A percentile compares a stretch with the other conserved stretches of the same genome.
Evolutionary conservation across 441 rosid genomes (phyloP).

Genomic region (Populus hybrid): DNA sequence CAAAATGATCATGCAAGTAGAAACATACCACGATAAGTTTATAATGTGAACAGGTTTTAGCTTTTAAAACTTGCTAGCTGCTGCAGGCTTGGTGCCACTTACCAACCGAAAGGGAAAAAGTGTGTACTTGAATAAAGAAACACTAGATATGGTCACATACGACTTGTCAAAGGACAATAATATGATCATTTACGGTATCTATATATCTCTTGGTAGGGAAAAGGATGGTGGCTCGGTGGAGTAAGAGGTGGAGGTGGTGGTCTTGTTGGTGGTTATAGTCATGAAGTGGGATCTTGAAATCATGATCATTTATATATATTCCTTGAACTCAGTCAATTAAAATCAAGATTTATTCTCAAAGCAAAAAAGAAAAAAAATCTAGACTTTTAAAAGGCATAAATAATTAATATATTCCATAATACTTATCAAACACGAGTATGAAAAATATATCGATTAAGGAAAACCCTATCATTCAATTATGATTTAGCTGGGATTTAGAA

Average conservation of each 20-base stretch:
- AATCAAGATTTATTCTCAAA: background rate
- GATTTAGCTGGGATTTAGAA: background rate
- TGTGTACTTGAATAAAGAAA: constrained; percentile 27
- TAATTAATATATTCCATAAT: background rate
- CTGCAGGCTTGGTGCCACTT: constrained; percentile 17
- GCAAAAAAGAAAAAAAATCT: background rate
- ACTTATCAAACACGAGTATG: background rate
- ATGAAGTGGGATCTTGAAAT: constrained; percentile 37
- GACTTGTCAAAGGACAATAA: constrained; percentile 14
- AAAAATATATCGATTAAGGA: background rate
- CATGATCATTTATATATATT: constrained; percentile 17
- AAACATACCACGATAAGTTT: background rate
- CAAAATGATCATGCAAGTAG: constrained; percentile 3
- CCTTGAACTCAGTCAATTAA: constrained; percentile 18
- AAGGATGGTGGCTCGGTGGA: constrained; percentile 28
- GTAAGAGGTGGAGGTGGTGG: constrained; percentile 28
- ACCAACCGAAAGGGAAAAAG: constrained; percentile 11
- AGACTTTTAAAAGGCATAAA: background rate
- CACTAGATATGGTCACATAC: constrained; percentile 32
- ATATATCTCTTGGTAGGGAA: constrained; percentile 28
- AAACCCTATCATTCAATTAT: background rate
- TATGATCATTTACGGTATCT: constrained; percentile 15
- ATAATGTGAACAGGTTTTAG: constrained; percentile 1
- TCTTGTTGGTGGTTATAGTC: constrained; percentile 30
- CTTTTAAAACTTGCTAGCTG: constrained; percentile 8